These are phyloP conservation scores for Arxiozyma slooffiae DNA, from an alignment of 1,139 yeast species.

Conservation along the genomic window DNA sequence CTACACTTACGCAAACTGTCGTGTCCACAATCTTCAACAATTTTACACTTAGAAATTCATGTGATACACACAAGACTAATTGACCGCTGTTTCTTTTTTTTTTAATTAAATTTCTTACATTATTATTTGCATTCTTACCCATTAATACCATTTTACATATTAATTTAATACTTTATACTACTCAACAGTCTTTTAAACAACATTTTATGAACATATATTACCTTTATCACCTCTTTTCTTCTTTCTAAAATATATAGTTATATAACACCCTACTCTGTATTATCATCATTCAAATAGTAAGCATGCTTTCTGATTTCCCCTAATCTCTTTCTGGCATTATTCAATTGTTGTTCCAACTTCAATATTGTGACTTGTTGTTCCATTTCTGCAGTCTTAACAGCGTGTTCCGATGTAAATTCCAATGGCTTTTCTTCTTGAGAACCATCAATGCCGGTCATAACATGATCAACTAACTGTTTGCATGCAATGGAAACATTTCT, in stretches of 20 bases:
- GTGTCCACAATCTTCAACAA: too few species aligned
- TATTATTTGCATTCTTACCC: neutral
- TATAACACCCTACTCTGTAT: neutral
- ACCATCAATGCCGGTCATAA: constrained; percentile 8
- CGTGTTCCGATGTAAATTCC: constrained; percentile 70
- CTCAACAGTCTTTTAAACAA: too few species aligned
- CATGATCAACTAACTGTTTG: constrained; percentile 39
- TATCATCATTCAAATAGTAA: constrained; percentile 11
- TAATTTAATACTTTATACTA: too few species aligned
- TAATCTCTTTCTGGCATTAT: constrained; percentile 60
- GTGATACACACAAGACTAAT: too few species aligned
- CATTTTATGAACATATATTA: neutral
- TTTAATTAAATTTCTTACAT: too few species aligned
- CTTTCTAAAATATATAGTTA: neutral
- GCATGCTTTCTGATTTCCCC: constrained; percentile 71
- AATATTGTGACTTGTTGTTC: constrained; percentile 88
- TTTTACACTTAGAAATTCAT: too few species aligned
- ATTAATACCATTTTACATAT: too few species aligned
- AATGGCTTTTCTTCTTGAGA: constrained; percentile 34
- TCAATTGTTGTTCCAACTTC: constrained; percentile 53
- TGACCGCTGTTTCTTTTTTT: too few species aligned
- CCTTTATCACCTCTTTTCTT: neutral
- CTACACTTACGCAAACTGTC: too few species aligned
- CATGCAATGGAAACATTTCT: constrained; percentile 67
- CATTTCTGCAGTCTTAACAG: constrained; percentile 82